Base-by-base conservation (phyloP, 371 early-diverging fungal species). In the Zopfochytrium polystomum region DNA sequence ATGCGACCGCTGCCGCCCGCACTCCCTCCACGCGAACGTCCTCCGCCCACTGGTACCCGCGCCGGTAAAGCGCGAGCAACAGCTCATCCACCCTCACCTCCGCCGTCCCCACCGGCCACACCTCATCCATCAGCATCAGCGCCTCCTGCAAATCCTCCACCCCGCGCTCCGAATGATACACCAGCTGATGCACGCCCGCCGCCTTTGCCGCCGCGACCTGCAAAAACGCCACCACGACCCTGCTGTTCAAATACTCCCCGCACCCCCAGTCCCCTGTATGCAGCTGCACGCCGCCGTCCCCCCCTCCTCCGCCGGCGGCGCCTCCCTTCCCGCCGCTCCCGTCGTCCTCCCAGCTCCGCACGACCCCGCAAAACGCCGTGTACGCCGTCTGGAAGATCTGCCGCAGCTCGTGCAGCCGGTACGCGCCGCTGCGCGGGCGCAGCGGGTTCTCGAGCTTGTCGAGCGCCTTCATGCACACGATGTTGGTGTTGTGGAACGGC, bases 261-360 rank as follows among this genome's bases (percentile, higher is more conserved):
- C 43, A 22, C 2, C 67, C 67, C 67, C 67, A 66, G 51, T 61
- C 57, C 11, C 67, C 67, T 7, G 67, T 66, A 47, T 66, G 67
- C 2, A 66, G n/a, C 27, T 7, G 27, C 47, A 6, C 1, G 22
- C 27, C 22, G 30, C 9, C 1, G 51, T n/a, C n/a, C n/a, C n/a
- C n/a, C n/a, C n/a, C n/a, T n/a, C n/a, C n/a, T n/a, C n/a, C n/a
- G n/a, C n/a, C n/a, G n/a, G n/a, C n/a, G n/a, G n/a, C n/a, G n/a
- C n/a, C n/a, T n/a, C n/a, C 49, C 38, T 65, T 58, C 49, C 53
- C 29, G n/a, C 52, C 32, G 25, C 23, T 42, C 20, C 18, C 29
- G 4, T 31, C 30, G 35, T 53, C 46, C 42, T 46, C 32, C 3
- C 58, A 23, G 26, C 58, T 60, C 11, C 50, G 20, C 3, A 61